phyloP scores from a whole-genome alignment of 305 asterid species.

The Fraxinus sp. region DNA sequence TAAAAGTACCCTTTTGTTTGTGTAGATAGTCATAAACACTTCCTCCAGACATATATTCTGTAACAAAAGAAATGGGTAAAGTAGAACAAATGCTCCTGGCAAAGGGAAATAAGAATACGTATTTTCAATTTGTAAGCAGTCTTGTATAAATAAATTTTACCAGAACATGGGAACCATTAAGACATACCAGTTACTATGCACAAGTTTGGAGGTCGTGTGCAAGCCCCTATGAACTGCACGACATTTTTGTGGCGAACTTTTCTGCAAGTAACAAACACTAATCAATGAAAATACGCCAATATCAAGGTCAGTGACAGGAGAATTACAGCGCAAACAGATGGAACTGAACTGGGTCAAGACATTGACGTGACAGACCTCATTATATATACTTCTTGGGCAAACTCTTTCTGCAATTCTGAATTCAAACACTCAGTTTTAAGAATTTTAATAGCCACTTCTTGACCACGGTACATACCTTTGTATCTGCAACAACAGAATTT shows the following conservation, averaged over 20 bases:
- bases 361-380: constrained; percentile 36
- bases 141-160: background rate
- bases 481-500: constrained; percentile 25
- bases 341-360: background rate
- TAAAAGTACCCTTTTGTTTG: constrained; percentile 89
- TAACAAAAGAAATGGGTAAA: constrained; percentile 27
- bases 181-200: constrained; percentile 82
- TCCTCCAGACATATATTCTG: constrained; percentile 97
- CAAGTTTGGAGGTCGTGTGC: constrained; percentile 85
- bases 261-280: constrained; percentile 52
- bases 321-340: background rate
- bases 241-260: constrained; percentile 95
- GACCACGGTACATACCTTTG: constrained; percentile 42
- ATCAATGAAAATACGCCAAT: constrained; percentile 13
- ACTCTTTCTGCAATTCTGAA: constrained; percentile 48
- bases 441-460: constrained; percentile 53
- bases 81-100: constrained; percentile 6
- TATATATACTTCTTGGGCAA: constrained; percentile 52
- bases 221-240: constrained; percentile 94
- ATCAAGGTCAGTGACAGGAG: background rate
- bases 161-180: background rate
- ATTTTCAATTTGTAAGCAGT: background rate
- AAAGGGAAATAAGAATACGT: background rate
- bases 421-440: constrained; percentile 46
- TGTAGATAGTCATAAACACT: constrained; percentile 90